Conservation (phyloP, 371 early-diverging fungal species). For the Blyttiomyces sp. region DNA sequence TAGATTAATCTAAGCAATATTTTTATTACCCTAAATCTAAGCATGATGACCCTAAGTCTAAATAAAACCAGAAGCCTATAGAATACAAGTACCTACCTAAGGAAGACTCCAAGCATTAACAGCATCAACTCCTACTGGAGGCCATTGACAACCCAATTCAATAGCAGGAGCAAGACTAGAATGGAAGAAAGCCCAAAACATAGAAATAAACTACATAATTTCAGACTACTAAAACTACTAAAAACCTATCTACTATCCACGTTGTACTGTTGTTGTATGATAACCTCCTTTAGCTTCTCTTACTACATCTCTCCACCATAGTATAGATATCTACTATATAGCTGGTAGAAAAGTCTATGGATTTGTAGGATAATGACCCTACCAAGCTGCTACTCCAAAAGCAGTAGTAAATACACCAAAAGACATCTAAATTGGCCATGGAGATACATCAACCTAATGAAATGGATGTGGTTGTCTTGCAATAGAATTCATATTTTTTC, state of each 20-base stretch:
- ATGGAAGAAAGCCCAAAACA: conserved; percentile 28
- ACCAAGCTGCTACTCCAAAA: conserved; percentile 28
- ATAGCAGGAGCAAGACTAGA: conserved; percentile 23
- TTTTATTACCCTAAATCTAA: conserved; percentile 26
- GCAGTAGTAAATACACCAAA: conserved; percentile 29
- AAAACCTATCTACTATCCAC: conserved; percentile 25
- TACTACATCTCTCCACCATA: conserved; percentile 35
- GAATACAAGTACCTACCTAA: conserved; percentile 32
- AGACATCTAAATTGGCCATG: conserved; percentile 36
- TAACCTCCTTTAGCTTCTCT: conserved; percentile 34
- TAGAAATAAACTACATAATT: conserved; percentile 23
- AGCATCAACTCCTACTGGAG: conserved; percentile 27
- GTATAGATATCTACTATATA: conserved; percentile 20
- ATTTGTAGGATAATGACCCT: conserved; percentile 12
- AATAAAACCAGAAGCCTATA: conserved; percentile 38
- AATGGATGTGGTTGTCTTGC: conserved; percentile 21
- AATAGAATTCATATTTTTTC: background rate
- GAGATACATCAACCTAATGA: conserved; percentile 32
- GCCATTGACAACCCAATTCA: conserved; percentile 24
- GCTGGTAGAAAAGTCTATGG: conserved; percentile 5
- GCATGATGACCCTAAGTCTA: conserved; percentile 34
- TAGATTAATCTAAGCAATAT: conserved; percentile 18
- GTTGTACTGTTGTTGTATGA: conserved; percentile 31
- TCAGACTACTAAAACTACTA: conserved; percentile 24
- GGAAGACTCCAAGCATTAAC: conserved; percentile 35